Evolutionary conservation across 805 yeast species (phyloP).

Genomic region (Barnettozyma wickerhamii): DNA sequence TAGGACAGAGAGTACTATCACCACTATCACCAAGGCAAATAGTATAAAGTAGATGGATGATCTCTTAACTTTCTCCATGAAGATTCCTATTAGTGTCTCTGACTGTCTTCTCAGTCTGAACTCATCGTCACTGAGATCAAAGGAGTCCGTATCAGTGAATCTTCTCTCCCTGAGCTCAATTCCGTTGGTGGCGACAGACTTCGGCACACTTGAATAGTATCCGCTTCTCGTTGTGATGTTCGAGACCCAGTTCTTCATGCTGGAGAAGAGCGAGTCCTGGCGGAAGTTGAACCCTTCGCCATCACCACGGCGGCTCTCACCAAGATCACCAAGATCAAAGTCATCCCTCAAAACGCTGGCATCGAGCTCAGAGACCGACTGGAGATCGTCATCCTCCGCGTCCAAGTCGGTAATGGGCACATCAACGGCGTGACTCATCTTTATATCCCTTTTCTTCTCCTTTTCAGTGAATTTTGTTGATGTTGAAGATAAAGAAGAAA

Average conservation of each 20-base stretch:
- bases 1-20: conserved; percentile 17
- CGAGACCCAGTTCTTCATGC: conserved; percentile 7
- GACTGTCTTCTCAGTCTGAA: conserved; percentile 20
- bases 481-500: no score
- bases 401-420: conserved; percentile 55
- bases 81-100: conserved; percentile 1
- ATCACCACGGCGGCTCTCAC: no score
- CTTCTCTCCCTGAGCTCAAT: conserved; percentile 19
- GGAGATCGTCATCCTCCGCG: conserved; percentile 31
- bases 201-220: conserved; percentile 16
- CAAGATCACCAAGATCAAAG: conserved; percentile 20
- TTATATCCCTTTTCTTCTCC: neutral
- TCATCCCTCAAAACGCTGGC: conserved; percentile 22
- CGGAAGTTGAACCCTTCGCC: conserved; percentile 8
- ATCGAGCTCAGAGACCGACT: conserved; percentile 17
- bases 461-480: neutral
- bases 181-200: conserved; percentile 15
- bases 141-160: conserved; percentile 19
- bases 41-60: conserved; percentile 9
- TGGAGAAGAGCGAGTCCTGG: conserved; percentile 8
- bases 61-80: conserved; percentile 4
- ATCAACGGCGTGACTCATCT: conserved; percentile 38
- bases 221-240: conserved; percentile 8
- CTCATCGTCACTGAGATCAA: conserved; percentile 27
- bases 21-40: conserved; percentile 9